Evolutionary conservation across 2,329 filamentous ascomycete species (phyloP), one percentile per base, ranked within the genome.

Genomic region (Fulvia fulva): DNA sequence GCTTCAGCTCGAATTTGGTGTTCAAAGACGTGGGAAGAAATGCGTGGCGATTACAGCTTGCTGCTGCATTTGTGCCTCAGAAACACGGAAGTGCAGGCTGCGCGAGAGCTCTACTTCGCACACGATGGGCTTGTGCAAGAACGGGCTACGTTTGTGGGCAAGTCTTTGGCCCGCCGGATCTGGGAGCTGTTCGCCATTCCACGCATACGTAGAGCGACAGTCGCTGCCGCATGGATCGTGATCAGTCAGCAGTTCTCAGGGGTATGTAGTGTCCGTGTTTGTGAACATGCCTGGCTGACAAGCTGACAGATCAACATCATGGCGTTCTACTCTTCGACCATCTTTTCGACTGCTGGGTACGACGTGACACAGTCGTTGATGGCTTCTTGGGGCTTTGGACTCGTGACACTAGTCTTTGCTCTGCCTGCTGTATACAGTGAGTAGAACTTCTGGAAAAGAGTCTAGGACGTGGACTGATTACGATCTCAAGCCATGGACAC

Each of bases 11-110:
- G 53, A 87, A 87, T 65, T 74, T 88, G 32, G 55, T 46, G 4
- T 53, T 56, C 41, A 49, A 47, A 23, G 51, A 34, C 30, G 16
- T 83, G 0, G 83, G 83, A 8, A 68, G 68, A 1, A 79, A 86
- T 43, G 77, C 83, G 3, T 89, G 86, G 86, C 77, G 86, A 37
- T 74, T 87, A 22, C 84, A 68, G 50, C 54, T 88, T 7, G 86
- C 80, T 7, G 86, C 84, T 2, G 85, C 87, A 1, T 84, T 87
- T 53, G 81, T 88, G 32, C 86, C 86, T 56, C 14, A 28, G 54
- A 2, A 43, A 44, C 7, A 25, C 54, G 6, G 37, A 56, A 7
- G 14, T 56, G 12, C 54, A 51, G 19, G 54, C 54, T 11, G 54
- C 54, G 1, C 46, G 54, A 11, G 54, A 56, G 14, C 46, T 51